Evolutionary conservation across 257 asterid species (phyloP), one percentile per base, ranked within the genome.

Genomic region (Solanum gracilifrons): DNA sequence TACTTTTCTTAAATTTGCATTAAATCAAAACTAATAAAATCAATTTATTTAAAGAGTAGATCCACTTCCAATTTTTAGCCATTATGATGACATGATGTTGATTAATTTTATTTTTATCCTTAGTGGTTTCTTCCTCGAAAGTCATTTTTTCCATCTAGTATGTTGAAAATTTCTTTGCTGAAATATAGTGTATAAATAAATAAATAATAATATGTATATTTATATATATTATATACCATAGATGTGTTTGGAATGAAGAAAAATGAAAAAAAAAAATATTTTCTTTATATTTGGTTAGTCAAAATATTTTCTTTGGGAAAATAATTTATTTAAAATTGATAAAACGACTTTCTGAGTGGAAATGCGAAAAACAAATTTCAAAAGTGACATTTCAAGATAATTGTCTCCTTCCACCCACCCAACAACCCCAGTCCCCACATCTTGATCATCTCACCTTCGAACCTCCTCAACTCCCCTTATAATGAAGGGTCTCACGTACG

Each of bases 41-140:
- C 32, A 75, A 23, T 75, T 33, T 1, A 75, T 36, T 75, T 23
- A 37, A 37, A 37, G 83, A 75, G 83, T 75, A 75, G 55, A 37
- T 9, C 20, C 8, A n/a, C 55, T 75, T 37, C 55, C 27, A 75
- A 5, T 33, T 36, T 75, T 36, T 21, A 21, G 16, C 1, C 51
- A 75, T 75, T 75, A 36, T 75, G 55, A 75, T 75, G 83, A 75
- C 21, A 36, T 36, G 83, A 75, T 23, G 32, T 75, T 75, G 51
- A 75, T 35, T 36, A 11, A 20, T 75, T 74, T 74, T 36, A 36
- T 36, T 35, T 74, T 74, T 36, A 74, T 36, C 10, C 51, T 5
- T 35, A 9, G 20, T 75, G 32, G 83, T 23, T 36, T 36, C 32
- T 75, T 36, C 31, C 55, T 74, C 2, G 9, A 74, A 74, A 11